Conservation (phyloP, 2,329 filamentous ascomycete genomes). For the Penicillium sumatraense region DNA sequence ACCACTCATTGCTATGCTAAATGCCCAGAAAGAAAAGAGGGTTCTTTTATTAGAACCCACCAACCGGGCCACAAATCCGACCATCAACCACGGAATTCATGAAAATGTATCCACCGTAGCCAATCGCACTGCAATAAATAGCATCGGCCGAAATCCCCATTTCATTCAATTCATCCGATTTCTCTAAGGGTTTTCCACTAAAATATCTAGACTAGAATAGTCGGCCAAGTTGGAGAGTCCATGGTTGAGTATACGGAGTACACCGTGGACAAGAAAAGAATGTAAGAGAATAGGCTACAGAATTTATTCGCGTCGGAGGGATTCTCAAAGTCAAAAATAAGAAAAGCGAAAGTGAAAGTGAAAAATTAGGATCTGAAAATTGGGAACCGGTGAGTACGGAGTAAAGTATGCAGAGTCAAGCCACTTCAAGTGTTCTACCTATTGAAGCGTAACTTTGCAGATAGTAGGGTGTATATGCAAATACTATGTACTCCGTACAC, state of each 20-base stretch:
- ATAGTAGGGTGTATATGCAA: not conserved
- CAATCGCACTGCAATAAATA: not conserved
- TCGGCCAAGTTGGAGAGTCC: not conserved
- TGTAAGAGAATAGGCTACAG: not conserved
- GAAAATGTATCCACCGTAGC: not conserved
- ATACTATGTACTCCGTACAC: not conserved
- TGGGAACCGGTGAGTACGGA: too few species aligned
- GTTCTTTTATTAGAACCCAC: not conserved
- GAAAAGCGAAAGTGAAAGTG: too few species aligned
- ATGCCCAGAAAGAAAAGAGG: too few species aligned
- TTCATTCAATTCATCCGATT: not conserved
- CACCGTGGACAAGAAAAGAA: not conserved
- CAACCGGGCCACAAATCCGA: not conserved
- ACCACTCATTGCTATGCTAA: too few species aligned
- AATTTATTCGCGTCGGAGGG: not conserved
- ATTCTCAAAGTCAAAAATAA: not conserved
- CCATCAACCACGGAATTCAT: not conserved
- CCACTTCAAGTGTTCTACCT: too few species aligned
- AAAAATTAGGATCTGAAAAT: not conserved
- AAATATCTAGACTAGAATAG: not conserved
- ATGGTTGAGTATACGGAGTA: not conserved
- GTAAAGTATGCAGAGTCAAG: too few species aligned
- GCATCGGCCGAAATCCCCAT: not conserved
- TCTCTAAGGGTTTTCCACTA: not conserved
- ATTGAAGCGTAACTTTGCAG: too few species aligned